phyloP scores from a whole-genome alignment of 176 grass and related monocot species.

The Phoenix roebelenii region DNA sequence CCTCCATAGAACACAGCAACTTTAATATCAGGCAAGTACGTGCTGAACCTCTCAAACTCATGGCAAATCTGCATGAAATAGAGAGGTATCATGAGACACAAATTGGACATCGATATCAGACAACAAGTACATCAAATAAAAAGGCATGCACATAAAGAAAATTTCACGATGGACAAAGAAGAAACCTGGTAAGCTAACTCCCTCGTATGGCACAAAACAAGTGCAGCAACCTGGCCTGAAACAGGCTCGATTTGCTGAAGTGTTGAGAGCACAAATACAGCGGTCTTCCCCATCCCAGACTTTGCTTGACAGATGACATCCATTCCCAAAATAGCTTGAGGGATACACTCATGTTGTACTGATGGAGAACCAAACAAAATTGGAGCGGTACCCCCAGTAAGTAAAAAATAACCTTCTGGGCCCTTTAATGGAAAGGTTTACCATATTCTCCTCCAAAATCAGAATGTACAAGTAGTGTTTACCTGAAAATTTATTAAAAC shows the following conservation, averaged over 20 bases:
- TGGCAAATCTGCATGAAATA: slow-evolving; percentile 64
- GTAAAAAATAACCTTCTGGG: slow-evolving; percentile 73
- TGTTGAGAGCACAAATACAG: slow-evolving; percentile 88
- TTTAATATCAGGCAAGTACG: slow-evolving; percentile 76
- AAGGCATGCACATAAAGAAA: too few species aligned
- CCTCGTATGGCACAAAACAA: slow-evolving; percentile 87
- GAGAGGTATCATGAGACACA: too few species aligned
- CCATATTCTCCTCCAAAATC: slow-evolving; percentile 62
- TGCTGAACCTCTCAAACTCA: slow-evolving; percentile 99
- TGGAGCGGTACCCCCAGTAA: slow-evolving; percentile 76
- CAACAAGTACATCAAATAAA: too few species aligned
- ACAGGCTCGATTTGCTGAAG: slow-evolving; percentile 94
- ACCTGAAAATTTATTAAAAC: slow-evolving; percentile 46
- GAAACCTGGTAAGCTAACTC: slow-evolving; percentile 89
- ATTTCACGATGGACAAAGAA: not conserved
- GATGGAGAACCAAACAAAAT: slow-evolving; percentile 95
- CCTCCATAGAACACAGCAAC: slow-evolving; percentile 98
- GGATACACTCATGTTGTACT: slow-evolving; percentile 99
- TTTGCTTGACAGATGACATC: slow-evolving; percentile 99
- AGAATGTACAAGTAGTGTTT: slow-evolving; percentile 52
- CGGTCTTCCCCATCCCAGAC: slow-evolving; percentile 98
- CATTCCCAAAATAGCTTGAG: slow-evolving; percentile 99
- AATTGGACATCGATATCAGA: too few species aligned
- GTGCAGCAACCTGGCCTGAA: slow-evolving; percentile 78
- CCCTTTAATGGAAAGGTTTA: slow-evolving; percentile 92